Evolutionary conservation across 2,329 filamentous ascomycete species (phyloP).

Genomic region (Cytospora piceicola): DNA sequence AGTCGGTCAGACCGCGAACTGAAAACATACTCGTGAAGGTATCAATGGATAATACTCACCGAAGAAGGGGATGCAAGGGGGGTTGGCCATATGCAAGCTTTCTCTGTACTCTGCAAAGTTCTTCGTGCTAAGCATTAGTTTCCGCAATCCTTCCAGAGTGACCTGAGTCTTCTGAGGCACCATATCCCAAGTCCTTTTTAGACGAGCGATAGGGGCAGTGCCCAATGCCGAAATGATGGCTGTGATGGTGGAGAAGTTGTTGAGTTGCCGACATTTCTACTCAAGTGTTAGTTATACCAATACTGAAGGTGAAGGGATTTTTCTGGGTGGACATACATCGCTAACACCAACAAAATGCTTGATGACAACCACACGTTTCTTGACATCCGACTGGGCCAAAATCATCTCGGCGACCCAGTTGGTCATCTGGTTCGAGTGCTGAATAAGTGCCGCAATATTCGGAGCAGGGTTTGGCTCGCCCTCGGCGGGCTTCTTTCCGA

Average conservation of each 20-base stretch:
- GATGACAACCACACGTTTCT: constrained; percentile 94
- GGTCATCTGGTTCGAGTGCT: constrained; percentile 97
- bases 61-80: constrained; percentile 97
- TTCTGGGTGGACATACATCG: constrained; percentile 69
- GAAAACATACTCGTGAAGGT: neutral
- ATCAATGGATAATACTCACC: constrained; percentile 58
- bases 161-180: constrained; percentile 83
- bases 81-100: constrained; percentile 87
- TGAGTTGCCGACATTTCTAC: constrained; percentile 88
- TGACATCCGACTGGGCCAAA: constrained; percentile 88
- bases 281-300: constrained; percentile 30
- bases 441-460: constrained; percentile 93
- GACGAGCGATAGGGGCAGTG: constrained; percentile 90
- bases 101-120: constrained; percentile 98
- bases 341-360: constrained; percentile 97
- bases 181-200: constrained; percentile 92
- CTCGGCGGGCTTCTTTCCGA: constrained; percentile 91
- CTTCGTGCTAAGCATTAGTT: constrained; percentile 94
- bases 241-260: constrained; percentile 97
- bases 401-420: constrained; percentile 99
- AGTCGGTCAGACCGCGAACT: constrained; percentile 28
- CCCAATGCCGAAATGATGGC: constrained; percentile 96
- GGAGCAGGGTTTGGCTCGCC: constrained; percentile 83
- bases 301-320: neutral
- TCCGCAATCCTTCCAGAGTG: constrained; percentile 87